phyloP scores from a whole-genome alignment of 2,329 filamentous ascomycete species.

The Magnaporthiopsis incrustans region DNA sequence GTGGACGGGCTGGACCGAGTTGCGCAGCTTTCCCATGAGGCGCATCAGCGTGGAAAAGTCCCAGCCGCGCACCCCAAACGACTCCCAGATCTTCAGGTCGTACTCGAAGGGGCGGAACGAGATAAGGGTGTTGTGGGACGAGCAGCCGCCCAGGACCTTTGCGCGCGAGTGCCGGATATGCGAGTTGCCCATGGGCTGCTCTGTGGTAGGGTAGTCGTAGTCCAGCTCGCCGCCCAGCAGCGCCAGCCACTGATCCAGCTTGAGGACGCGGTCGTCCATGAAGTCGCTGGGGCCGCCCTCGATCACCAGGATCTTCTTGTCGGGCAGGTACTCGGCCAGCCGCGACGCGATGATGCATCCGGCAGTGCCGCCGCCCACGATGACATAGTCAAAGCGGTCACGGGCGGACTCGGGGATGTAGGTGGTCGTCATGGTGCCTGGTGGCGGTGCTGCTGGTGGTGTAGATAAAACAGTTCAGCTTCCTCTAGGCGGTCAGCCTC shows the following conservation, averaged over 20 bases:
- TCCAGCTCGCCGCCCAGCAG: slow-evolving; percentile 82
- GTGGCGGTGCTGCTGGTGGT: neutral
- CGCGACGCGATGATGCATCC: slow-evolving; percentile 78
- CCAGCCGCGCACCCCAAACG: slow-evolving; percentile 76
- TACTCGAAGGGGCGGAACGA: slow-evolving; percentile 88
- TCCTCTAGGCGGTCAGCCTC: neutral
- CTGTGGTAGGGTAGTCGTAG: slow-evolving; percentile 83
- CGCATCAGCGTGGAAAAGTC: slow-evolving; percentile 78
- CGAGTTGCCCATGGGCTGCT: slow-evolving; percentile 86
- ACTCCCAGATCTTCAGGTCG: slow-evolving; percentile 78
- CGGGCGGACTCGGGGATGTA: slow-evolving; percentile 55
- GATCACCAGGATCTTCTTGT: slow-evolving; percentile 74
- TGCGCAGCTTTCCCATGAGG: slow-evolving; percentile 74
- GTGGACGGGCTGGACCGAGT: slow-evolving; percentile 86
- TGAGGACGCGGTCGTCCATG: slow-evolving; percentile 77
- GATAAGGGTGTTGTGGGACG: slow-evolving; percentile 89
- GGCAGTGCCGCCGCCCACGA: slow-evolving; percentile 78
- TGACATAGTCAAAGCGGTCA: slow-evolving; percentile 72
- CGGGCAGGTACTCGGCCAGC: slow-evolving; percentile 73
- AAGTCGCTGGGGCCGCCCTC: slow-evolving; percentile 87
- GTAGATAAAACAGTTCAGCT: neutral
- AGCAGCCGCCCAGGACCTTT: slow-evolving; percentile 88
- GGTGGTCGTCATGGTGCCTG: slow-evolving; percentile 55
- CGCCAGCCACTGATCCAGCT: slow-evolving; percentile 79
- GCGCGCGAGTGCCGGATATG: slow-evolving; percentile 87